A percentile compares a stretch with the other conserved stretches of the same genome.
Evolutionary conservation across 768 basidiomycete genomes (phyloP).

Genomic region (Daedalea quercina): DNA sequence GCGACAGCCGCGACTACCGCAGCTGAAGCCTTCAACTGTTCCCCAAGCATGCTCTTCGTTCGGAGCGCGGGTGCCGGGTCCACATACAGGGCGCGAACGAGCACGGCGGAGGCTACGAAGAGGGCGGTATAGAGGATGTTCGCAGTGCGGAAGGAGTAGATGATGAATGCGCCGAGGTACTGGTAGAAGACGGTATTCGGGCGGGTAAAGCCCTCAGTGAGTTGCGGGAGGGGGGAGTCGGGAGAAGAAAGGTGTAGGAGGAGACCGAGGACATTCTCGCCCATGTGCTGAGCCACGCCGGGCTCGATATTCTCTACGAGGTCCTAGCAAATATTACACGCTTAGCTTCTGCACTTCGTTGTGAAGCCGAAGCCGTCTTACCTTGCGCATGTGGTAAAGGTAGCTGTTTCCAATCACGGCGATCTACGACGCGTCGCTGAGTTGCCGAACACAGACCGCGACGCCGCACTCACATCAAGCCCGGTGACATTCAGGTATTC

Average conservation of each 20-base stretch:
- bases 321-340: conserved; percentile 43
- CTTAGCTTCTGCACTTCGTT: too few species aligned
- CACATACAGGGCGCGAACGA: conserved; percentile 35
- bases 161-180: conserved; percentile 57
- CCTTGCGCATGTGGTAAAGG: conserved; percentile 89
- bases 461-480: conserved; percentile 57
- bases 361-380: conserved; percentile 21
- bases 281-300: conserved; percentile 89
- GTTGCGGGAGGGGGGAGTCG: conserved; percentile 59
- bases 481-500: conserved; percentile 87
- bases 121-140: conserved; percentile 52
- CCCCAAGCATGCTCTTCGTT: conserved; percentile 31
- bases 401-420: conserved; percentile 90
- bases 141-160: conserved; percentile 72
- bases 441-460: not conserved
- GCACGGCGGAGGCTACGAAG: conserved; percentile 37
- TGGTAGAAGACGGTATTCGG: conserved; percentile 77
- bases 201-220: conserved; percentile 41
- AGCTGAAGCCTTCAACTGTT: conserved; percentile 36
- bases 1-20: conserved; percentile 46
- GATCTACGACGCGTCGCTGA: conserved; percentile 42
- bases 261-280: conserved; percentile 77
- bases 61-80: conserved; percentile 30
- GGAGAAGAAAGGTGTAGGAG: conserved; percentile 66
- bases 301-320: conserved; percentile 76